Evolutionary conservation across 441 rosid genomes (phyloP).

Genomic region (Flueggea neowawraea): DNA sequence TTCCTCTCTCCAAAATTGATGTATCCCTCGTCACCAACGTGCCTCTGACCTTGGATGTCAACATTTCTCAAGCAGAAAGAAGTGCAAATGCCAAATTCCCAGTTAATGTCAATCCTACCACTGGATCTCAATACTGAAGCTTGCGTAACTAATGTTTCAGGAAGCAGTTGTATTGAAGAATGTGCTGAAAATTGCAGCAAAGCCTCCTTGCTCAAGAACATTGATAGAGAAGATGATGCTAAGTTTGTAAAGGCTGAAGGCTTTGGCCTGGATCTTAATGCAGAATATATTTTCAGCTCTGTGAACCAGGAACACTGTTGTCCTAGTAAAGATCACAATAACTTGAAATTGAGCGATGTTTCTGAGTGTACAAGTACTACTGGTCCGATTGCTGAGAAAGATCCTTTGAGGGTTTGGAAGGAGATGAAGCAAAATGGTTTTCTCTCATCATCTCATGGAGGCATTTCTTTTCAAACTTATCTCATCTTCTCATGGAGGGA

Average conservation of each 20-base stretch:
- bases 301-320: constrained; percentile 31
- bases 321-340: constrained; percentile 27
- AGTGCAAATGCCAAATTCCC: constrained; percentile 17
- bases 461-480: constrained; percentile 43
- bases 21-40: too few species aligned
- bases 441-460: constrained; percentile 58
- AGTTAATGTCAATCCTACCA: constrained; percentile 20
- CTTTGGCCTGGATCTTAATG: constrained; percentile 47
- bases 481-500: constrained; percentile 52
- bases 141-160: constrained; percentile 21
- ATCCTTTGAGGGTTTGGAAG: constrained; percentile 72
- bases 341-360: constrained; percentile 34
- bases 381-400: constrained; percentile 54
- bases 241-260: constrained; percentile 29
- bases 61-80: constrained; percentile 33
- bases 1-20: too few species aligned
- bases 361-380: constrained; percentile 64
- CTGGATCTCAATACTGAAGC: constrained; percentile 42
- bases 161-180: constrained; percentile 19
- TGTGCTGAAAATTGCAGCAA: constrained; percentile 13
- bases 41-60: constrained; percentile 12
- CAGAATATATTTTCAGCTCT: constrained; percentile 49
- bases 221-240: constrained; percentile 7
- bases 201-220: too few species aligned
- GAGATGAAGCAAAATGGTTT: constrained; percentile 94